phyloP scores from a whole-genome alignment of 1,284 basidiomycete genomes.

The Ceratobasidium sp. region DNA sequence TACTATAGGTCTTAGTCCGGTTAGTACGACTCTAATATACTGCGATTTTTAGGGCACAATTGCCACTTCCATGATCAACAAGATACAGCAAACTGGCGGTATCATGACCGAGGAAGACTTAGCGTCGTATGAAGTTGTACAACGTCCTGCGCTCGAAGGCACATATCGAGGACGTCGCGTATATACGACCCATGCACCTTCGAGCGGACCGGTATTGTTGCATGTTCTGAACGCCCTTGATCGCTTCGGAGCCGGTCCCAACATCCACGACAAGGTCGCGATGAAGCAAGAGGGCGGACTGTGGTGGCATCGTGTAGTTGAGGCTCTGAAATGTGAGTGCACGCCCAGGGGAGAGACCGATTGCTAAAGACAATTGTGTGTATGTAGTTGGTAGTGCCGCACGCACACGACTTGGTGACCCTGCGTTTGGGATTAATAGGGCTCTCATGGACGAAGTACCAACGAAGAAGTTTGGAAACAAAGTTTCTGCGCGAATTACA shows the following conservation, averaged over 20 bases:
- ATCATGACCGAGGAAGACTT: conserved; percentile 82
- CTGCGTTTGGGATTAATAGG: conserved; percentile 71
- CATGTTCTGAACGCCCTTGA: conserved; percentile 58
- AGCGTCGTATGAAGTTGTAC: conserved; percentile 75
- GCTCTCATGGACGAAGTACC: conserved; percentile 75
- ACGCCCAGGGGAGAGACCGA: not conserved
- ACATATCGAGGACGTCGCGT: conserved; percentile 83
- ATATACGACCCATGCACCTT: conserved; percentile 87
- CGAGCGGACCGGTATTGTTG: conserved; percentile 83
- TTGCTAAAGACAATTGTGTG: conserved; percentile 39
- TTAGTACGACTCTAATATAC: conserved; percentile 43
- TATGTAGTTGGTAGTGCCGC: conserved; percentile 59
- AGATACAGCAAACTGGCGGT: conserved; percentile 80
- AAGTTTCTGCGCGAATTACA: conserved; percentile 77
- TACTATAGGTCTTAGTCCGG: conserved; percentile 30
- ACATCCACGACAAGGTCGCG: conserved; percentile 25
- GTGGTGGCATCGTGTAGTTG: conserved; percentile 75
- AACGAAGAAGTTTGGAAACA: conserved; percentile 77
- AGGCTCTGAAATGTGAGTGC: conserved; percentile 79
- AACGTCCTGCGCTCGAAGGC: conserved; percentile 81
- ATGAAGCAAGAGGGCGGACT: conserved; percentile 33
- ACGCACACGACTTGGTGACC: conserved; percentile 87
- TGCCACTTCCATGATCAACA: conserved; percentile 78
- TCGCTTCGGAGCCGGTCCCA: conserved; percentile 49
- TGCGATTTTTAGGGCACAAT: conserved; percentile 71